Base-by-base conservation (phyloP, 2,329 filamentous ascomycete genomes). In the Xylaria sp. region DNA sequence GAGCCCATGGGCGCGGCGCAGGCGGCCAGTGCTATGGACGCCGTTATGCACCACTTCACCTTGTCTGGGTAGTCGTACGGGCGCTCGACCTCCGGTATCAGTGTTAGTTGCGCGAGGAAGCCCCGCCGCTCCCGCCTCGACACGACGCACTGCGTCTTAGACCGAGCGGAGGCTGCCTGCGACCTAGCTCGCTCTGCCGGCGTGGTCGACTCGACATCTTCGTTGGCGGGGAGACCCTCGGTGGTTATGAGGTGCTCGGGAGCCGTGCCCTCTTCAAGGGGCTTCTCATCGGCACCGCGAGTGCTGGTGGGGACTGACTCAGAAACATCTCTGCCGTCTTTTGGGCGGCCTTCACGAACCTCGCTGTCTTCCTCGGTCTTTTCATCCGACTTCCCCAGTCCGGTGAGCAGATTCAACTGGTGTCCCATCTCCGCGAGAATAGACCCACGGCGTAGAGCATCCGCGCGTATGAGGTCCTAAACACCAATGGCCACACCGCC, bases 11-110 rank as follows among this genome's bases (percentile, higher is more conserved):
- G 92, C 1, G 89, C 91, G 0, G 85, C 89, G 13, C 87, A 85
- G 1, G 85, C 91, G 2, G 91, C 91, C 16, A 92, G 67, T 1
- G 91, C 88, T 42, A 96, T 83, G 44, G 93, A 82, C 34, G 85
- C 77, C 0, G 92, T 96, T 60, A 97, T 86, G 56, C 84, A 81
- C 92, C 92, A 96, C 83, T 96, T 96, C 13, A 84, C 90, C 45
- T 75, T 81, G 29, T 83, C 82, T 9, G 80, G 75, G 68, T 96
- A 96, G 46, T 90, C 82, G 54, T 87, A 85, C 0, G 92, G 89
- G 26, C 87, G 79, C 42, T 90, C 85, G 13, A 96, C 85, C 73
- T 97, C 92, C 1, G 91, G 88, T 16, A 96, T 77, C 26, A 96
- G 56, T 1, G 89, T 78, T 11, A 95, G 77, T 37, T 81, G 81